A percentile compares a stretch with the other conserved stretches of the same genome.
These are phyloP conservation scores for Clohesyomyces aquaticus DNA, from an alignment of 495 filamentous ascomycete genomes.

Conservation along the genomic window DNA sequence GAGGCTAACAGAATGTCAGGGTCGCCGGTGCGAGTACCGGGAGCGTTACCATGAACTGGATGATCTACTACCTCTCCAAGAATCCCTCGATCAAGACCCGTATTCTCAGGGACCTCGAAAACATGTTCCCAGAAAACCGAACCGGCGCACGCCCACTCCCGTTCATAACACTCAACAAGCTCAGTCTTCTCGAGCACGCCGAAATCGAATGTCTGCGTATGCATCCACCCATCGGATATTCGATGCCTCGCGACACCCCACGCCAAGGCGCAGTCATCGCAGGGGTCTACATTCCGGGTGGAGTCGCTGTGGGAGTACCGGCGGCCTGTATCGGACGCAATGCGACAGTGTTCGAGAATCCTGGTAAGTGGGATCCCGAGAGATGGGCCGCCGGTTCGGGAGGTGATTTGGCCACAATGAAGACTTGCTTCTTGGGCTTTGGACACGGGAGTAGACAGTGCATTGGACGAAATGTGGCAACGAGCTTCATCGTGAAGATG, in stretches of 20 bases:
- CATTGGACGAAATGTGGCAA: conserved; percentile 36
- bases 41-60: conserved; percentile 37
- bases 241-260: conserved; percentile 36
- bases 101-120: conserved; percentile 25
- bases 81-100: conserved; percentile 18
- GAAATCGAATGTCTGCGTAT: conserved; percentile 35
- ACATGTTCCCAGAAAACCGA: conserved; percentile 25
- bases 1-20: neutral
- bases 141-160: conserved; percentile 16
- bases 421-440: conserved; percentile 38
- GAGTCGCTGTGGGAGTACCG: conserved; percentile 29
- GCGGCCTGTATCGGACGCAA: conserved; percentile 32
- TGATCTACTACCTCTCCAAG: conserved; percentile 40
- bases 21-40: conserved; percentile 29
- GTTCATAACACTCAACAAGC: conserved; percentile 28
- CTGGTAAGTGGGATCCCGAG: conserved; percentile 23
- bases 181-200: conserved; percentile 33
- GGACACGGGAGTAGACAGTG: conserved; percentile 34
- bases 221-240: conserved; percentile 31
- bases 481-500: conserved; percentile 36
- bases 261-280: conserved; percentile 27
- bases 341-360: conserved; percentile 24
- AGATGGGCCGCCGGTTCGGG: conserved; percentile 15
- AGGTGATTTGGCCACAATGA: conserved; percentile 31
- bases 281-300: conserved; percentile 29